Evolutionary conservation across 2,329 filamentous ascomycete species (phyloP).

Genomic region (Aspergillus bombycis): DNA sequence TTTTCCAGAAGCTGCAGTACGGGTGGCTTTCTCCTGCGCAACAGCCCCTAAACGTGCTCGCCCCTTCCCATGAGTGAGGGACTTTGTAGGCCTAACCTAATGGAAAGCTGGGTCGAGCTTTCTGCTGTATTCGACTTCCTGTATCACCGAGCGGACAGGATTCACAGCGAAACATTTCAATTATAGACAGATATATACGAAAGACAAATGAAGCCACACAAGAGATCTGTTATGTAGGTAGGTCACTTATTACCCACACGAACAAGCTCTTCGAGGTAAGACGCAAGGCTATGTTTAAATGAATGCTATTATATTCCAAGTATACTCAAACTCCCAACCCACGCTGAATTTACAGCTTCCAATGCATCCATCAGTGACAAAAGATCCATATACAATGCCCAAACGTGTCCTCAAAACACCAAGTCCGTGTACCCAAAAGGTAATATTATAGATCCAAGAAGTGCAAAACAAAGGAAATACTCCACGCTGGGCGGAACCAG

Average conservation of each 20-base stretch:
- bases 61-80: too few species aligned
- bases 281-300: neutral
- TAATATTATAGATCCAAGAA: conserved; percentile 17
- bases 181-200: too few species aligned
- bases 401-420: conserved; percentile 20
- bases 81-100: too few species aligned
- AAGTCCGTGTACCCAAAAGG: conserved; percentile 12
- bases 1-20: too few species aligned
- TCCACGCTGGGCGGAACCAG: conserved; percentile 7
- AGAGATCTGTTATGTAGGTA: neutral
- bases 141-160: too few species aligned
- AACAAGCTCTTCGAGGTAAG: neutral
- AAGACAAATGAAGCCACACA: too few species aligned
- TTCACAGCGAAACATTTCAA: too few species aligned
- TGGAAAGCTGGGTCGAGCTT: too few species aligned
- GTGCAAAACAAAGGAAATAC: conserved; percentile 20
- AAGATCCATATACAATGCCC: conserved; percentile 21
- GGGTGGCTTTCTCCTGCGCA: too few species aligned
- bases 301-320: conserved; percentile 9
- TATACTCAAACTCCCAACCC: conserved; percentile 8
- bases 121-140: too few species aligned
- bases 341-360: conserved; percentile 8
- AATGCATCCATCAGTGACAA: conserved; percentile 11
- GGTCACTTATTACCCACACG: neutral
- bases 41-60: too few species aligned